Evolutionary conservation across 2,329 filamentous ascomycete species (phyloP).

Genomic region (Rosellinia necatrix): DNA sequence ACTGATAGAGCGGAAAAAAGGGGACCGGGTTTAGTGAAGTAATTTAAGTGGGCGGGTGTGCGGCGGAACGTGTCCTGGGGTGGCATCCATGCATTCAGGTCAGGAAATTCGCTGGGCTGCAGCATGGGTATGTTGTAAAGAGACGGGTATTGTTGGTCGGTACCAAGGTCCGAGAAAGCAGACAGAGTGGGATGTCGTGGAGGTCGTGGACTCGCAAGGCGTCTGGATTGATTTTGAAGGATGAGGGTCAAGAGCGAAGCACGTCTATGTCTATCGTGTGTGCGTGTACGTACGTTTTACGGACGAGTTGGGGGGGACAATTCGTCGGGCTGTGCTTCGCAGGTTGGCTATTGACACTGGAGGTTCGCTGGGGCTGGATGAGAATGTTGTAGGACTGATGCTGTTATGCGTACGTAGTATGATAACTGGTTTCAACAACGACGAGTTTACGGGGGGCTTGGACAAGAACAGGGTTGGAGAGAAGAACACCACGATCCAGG

Average conservation of each 20-base stretch:
- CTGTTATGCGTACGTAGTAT: not conserved
- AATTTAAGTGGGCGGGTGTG: conserved; percentile 37
- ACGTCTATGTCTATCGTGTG: no score
- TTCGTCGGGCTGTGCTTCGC: no score
- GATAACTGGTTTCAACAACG: not conserved
- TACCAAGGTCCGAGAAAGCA: not conserved
- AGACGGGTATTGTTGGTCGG: conserved; percentile 5
- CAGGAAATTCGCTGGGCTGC: conserved; percentile 28
- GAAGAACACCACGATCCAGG: not conserved
- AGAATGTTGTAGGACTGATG: not conserved
- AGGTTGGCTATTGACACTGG: not conserved
- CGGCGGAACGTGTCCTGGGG: conserved; percentile 29
- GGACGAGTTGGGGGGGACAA: no score
- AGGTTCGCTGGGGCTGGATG: not conserved
- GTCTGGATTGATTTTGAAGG: no score
- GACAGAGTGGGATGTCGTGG: no score
- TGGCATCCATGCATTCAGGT: conserved; percentile 41
- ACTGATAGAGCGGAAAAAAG: conserved; percentile 3
- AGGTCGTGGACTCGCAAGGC: no score
- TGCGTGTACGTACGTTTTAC: no score
- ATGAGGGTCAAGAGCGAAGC: no score
- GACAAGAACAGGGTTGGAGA: not conserved
- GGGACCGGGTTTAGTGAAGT: conserved; percentile 13
- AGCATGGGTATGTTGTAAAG: conserved; percentile 33
- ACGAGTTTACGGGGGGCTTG: not conserved